These are phyloP conservation scores for Fusarium miscanthi DNA, from an alignment of 2,329 filamentous ascomycete genomes.

Conservation along the genomic window DNA sequence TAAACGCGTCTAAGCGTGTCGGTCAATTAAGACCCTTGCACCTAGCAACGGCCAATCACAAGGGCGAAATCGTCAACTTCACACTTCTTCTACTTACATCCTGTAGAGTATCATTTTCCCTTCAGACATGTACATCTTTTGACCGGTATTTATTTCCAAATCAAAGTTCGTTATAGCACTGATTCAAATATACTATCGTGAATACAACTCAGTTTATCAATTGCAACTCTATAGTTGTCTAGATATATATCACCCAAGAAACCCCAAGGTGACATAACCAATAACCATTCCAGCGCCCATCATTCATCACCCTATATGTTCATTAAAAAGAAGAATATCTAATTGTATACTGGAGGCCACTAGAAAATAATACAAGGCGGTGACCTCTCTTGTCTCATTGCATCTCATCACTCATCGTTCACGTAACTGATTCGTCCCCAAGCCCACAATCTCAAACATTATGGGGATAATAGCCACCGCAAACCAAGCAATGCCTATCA, in stretches of 20 bases:
- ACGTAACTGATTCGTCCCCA: slow-evolving; percentile 57
- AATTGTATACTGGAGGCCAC: slow-evolving; percentile 26
- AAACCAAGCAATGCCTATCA: slow-evolving; percentile 81
- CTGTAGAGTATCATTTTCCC: not conserved
- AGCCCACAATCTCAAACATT: slow-evolving; percentile 72
- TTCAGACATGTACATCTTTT: not conserved
- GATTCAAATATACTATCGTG: too few relatives aligned
- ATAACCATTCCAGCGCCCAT: slow-evolving; percentile 35
- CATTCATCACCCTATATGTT: slow-evolving; percentile 39
- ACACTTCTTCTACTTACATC: not conserved
- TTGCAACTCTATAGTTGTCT: slow-evolving; percentile 22
- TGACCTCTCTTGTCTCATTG: slow-evolving; percentile 9
- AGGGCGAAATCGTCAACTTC: not conserved
- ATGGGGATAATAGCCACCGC: slow-evolving; percentile 80
- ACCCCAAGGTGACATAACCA: slow-evolving; percentile 5
- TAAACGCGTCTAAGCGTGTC: slow-evolving; percentile 48
- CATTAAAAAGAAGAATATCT: slow-evolving; percentile 36
- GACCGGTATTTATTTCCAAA: not conserved
- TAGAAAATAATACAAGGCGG: slow-evolving; percentile 9
- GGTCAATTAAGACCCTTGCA: slow-evolving; percentile 45
- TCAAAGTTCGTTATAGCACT: not conserved
- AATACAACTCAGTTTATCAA: not conserved
- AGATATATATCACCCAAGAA: slow-evolving; percentile 12
- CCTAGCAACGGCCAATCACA: slow-evolving; percentile 21
- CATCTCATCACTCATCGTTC: slow-evolving; percentile 38